Evolutionary conservation across 1,284 basidiomycete species (phyloP), one percentile per base, ranked within the genome.

Genomic region (Thecaphora thlaspeos): DNA sequence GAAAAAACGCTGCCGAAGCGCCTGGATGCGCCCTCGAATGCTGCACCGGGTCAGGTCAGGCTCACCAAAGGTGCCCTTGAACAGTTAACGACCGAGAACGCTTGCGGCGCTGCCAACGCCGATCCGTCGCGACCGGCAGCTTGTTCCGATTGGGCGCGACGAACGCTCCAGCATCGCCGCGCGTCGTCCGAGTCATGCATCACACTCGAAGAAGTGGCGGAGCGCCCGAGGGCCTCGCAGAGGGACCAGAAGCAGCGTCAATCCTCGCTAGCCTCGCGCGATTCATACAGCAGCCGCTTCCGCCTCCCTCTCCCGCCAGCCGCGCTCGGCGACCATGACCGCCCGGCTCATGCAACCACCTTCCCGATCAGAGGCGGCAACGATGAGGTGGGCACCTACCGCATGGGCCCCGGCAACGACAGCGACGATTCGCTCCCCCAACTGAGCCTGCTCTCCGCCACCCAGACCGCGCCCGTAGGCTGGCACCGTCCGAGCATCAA

Each of bases 361-460:
- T n/a, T n/a, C n/a, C n/a, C n/a, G n/a, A n/a, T n/a, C n/a, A n/a
- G n/a, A n/a, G n/a, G n/a, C n/a, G 26, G 26, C 7, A 5, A 5
- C 7, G 11, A 11, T 28, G 7, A 7, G 26, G 26, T 28, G 7
- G 7, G 7, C 7, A 28, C 7, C 26, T 7, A 11, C 26, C 7
- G 7, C 7, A 15, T 34, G 10, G 15, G 15, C 32, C 10, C 11
- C 32, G 12, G 4, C 32, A 15, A 34, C 32, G 32, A 34, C 12
- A 3, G 32, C 15, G 32, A 34, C 32, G 53, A 60, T 19, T 24
- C 43, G 12, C 48, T 64, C 12, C 61, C 61, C 8, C 57, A 64
- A 28, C 57, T 64, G n/a, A 51, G 61, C 18, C 46, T 64, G n/a
- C 54, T 64, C n/a, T 60, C 57, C 2, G 61, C 61, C 14, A 60